Evolutionary conservation across 2,329 filamentous ascomycete genomes (phyloP), one percentile per base, ranked within the genome.

Genomic region (Fusarium robinianum): DNA sequence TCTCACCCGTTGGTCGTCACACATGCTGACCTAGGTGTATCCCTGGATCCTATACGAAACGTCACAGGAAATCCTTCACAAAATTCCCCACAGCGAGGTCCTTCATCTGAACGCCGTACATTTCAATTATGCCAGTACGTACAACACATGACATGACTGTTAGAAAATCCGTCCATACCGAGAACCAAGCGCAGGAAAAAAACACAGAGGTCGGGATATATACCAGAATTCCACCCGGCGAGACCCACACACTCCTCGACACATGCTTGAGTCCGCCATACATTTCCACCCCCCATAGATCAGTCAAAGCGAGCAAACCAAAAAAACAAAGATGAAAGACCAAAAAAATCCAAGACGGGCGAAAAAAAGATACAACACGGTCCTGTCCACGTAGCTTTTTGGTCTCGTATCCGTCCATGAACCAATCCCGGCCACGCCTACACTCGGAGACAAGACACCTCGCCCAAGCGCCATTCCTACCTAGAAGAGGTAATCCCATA

Each of bases 201-300:
- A 23, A 35, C 29, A 35, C n/a, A 24, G 4, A 32, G 34, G 37
- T 36, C 54, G 51, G 51, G 49, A 53, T 51, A 48, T 34, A 36
- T 48, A 48, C 55, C 24, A 60, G 51, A 60, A 41, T 47, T 41
- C 53, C 56, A 32, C 41, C 51, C 42, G 46, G 24, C 37, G 30
- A 50, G 26, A 46, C 31, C 32, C 47, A 53, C 27, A 37, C 30
- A n/a, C n/a, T n/a, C n/a, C n/a, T n/a, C 35, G 29, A 18, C n/a
- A 41, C 11, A 30, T 10, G 12, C 18, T 23, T 34, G 30, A 38
- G 25, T 25, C 33, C 34, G 29, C 12, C 41, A 33, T 11, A 48
- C 21, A 41, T 37, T 32, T 25, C 19, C 23, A n/a, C n/a, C n/a
- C n/a, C n/a, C n/a, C n/a, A n/a, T n/a, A n/a, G n/a, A n/a, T n/a